Evolutionary conservation across 495 filamentous ascomycete species (phyloP), one percentile per base, ranked within the genome.

Genomic region (Bacidia gigantensis): DNA sequence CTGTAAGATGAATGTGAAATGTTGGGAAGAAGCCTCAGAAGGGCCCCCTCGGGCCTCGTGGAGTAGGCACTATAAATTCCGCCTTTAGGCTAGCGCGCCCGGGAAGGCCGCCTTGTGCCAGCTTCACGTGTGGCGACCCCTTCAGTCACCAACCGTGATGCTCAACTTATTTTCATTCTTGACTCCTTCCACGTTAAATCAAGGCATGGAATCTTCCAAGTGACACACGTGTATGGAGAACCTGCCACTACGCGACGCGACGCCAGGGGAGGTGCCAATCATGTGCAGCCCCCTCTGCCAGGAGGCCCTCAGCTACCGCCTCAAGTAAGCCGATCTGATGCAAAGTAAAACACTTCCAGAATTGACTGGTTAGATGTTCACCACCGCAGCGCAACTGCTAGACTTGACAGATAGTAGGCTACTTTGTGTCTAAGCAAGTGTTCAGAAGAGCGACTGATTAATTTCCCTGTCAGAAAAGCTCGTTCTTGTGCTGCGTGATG

Each of bases 361-460:
- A 22, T 69, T 88, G 32, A 84, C 81, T 3, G 79, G 80, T 44
- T 87, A 98, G 72, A 96, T 97, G 89, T 98, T 98, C 72, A 95
- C 93, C 14, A 98, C 92, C 2, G 89, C 92, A 41, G 88, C 92
- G 47, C 90, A 96, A 67, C 70, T 98, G 41, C 68, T 97, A 35
- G 92, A 98, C 66, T 74, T 98, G 59, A 96, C 92, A 56, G 92
- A 98, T 69, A 97, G 90, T 97, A 77, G 73, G 84, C 54, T 40
- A 51, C 53, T 50, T n/a, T 50, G 49, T 22, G 29, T 35, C 7
- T 35, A 14, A 35, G 5, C 5, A 35, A 14, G 7, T 5, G 7
- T 35, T 35, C 7, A 35, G 29, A 35, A 35, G 14, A 35, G 29
- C 45, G 25, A 26, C 49, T 58, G 44, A 53, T 47, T 39, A 49